These are phyloP conservation scores for Pythium volutum DNA, from an alignment of 352 stramenopile species.

Conservation along the genomic window DNA sequence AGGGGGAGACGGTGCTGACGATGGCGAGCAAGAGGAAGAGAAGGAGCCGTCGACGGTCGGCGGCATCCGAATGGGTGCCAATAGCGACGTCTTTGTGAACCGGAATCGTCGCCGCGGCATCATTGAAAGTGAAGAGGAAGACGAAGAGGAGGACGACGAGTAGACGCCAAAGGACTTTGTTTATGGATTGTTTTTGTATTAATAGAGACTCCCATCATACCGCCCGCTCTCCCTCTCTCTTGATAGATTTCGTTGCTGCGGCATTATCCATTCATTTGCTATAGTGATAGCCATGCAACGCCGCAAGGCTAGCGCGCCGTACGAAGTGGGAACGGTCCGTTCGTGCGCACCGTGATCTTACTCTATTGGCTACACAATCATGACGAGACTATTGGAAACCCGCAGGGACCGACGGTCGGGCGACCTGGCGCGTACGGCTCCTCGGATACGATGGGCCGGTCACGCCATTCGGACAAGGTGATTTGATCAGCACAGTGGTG, in stretches of 20 bases:
- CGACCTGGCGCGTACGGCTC: neutral
- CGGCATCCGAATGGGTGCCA: slow-evolving; percentile 57
- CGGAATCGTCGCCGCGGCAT: slow-evolving; percentile 74
- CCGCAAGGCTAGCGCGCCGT: slow-evolving; percentile 5
- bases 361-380: neutral
- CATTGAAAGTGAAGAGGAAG: slow-evolving; percentile 70
- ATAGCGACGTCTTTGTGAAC: slow-evolving; percentile 58
- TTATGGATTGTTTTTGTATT: slow-evolving; percentile 6
- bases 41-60: slow-evolving; percentile 26
- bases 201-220: slow-evolving; percentile 20
- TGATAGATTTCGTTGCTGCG: neutral
- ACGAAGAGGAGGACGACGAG: slow-evolving; percentile 45
- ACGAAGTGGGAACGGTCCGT: slow-evolving; percentile 12
- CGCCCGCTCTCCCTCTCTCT: neutral
- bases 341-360: neutral
- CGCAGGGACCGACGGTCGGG: neutral
- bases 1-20: slow-evolving; percentile 9
- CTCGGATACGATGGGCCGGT: neutral
- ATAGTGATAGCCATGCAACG: slow-evolving; percentile 8
- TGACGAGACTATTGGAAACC: neutral
- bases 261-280: neutral
- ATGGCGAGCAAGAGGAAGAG: slow-evolving; percentile 17
- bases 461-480: neutral
- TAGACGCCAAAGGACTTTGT: slow-evolving; percentile 20
- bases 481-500: too few species aligned